Evolutionary conservation across 2,329 filamentous ascomycete genomes (phyloP), one percentile per base, ranked within the genome.

Genomic region (Penicillium psychrosexuale): DNA sequence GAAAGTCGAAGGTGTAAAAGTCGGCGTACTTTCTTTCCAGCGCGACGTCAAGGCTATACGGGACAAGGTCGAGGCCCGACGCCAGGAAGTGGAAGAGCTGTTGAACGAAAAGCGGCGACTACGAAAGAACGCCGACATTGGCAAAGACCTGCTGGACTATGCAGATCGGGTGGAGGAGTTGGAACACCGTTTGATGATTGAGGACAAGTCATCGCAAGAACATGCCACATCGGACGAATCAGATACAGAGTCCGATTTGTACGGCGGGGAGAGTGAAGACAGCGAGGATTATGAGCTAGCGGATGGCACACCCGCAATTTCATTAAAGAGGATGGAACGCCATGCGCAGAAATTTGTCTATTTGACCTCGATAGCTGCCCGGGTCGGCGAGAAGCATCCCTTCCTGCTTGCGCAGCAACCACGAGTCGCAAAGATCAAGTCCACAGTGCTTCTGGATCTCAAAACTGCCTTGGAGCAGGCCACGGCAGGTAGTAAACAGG

Each of bases 1-100:
- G 66, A 89, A 87, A 70, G 87, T 97, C 0, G 92, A 96, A 69
- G 91, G 95, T 68, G 88, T 97, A 31, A 83, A 90, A 40, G 89
- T 99, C 0, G 91, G 91, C 0, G 75, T 99, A 52, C 72, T 97
- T 57, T 91, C 91, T 0, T 97, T 99, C 66, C 82, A 86, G 57
- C 83, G 92, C 60, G 91, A 94, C 48, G 84, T 97, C 0, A 86
- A 90, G 61, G 86, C 86, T 47, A 81, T 97, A 46, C 85, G 85
- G 68, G 77, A 76, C 9, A 82, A 80, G 17, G 89, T 97, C 0
- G 77, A 78, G 8, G 80, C 82, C 55, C 81, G 87, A 59, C 84
- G 83, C 24, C 73, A 74, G 19, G 87, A 93, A 63, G 83, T 91
- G 1, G 78, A 78, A 36, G 72, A 69, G 4, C 73, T 91, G 48